Base-by-base conservation (phyloP, 1,139 yeast genomes). In the Magnusiomyces ingens region DNA sequence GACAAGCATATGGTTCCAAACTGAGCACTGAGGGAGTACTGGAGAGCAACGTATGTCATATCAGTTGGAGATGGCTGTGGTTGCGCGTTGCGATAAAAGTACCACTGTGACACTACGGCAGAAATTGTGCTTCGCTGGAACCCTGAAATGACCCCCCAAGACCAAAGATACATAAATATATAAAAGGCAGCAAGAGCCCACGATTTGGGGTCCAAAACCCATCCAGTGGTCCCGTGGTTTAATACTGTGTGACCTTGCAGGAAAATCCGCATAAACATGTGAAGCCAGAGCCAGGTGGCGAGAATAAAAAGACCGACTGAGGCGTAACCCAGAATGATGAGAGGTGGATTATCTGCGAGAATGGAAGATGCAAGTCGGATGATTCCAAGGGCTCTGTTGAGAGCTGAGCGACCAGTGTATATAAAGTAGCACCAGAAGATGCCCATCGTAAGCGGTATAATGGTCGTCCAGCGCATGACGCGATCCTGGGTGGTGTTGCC, bases 71-170 rank as follows among this genome's bases (percentile, higher is more conserved):
- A 52, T 8, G 66, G 59, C 49, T 52, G 61, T 2, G 66, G 65
- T 29, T 56, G 57, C 8, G 59, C 60, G 45, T 63, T 67, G 1
- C 71, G 64, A 49, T 66, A 64, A 55, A 70, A 68, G 55, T 71
- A 72, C 75, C 76, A 74, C 53, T 70, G 73, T 2, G 69, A 61
- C 6, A 73, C 72, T 1, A 71, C 61, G 4, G 69, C 68, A 1
- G 75, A 60, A 1, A 71, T 60, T 1, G 71, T 60, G 29, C 65
- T 63, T 18, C 73, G 64, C 55, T 71, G 72, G 42, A 73, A 59
- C 3, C 74, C 73, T 47, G 70, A 63, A 12, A 73, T 56, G 18
- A 73, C 68, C 1, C 72, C 72, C 71, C 74, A 71, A 1, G 76
- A 70, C 77, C 77, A 73, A 38, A 74, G 57, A 56, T 69, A 73